phyloP scores from a whole-genome alignment of 139 green algal species.

The Haematococcus sp. region DNA sequence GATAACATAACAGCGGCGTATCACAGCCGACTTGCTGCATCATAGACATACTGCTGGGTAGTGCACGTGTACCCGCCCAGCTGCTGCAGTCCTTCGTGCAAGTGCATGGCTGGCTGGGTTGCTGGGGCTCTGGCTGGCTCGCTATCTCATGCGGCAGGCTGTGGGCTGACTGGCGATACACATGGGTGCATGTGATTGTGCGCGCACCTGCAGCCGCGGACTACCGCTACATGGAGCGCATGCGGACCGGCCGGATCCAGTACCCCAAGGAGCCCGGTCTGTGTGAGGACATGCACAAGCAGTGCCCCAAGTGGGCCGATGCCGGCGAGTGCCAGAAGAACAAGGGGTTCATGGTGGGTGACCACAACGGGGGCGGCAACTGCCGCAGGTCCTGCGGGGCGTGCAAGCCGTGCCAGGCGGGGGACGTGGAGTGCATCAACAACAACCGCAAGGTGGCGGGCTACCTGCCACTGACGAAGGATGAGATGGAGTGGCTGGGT shows the following conservation, averaged over 20 bases:
- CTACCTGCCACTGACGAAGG: conserved; percentile 24
- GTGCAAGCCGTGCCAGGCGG: conserved; percentile 30
- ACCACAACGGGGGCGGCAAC: conserved; percentile 7
- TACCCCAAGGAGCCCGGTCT: conserved; percentile 26
- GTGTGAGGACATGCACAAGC: conserved; percentile 32
- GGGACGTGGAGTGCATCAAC: conserved; percentile 37
- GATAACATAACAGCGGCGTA: background rate
- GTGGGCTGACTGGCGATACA: no score
- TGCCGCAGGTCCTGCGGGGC: conserved; percentile 30
- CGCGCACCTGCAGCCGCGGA: background rate
- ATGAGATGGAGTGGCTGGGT: conserved; percentile 34
- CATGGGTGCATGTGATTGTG: background rate
- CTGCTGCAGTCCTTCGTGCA: background rate
- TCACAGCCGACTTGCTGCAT: no score
- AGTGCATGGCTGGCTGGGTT: no score
- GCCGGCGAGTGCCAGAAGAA: conserved; percentile 55
- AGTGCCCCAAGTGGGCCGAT: conserved; percentile 40
- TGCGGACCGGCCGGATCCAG: background rate
- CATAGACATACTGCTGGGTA: no score
- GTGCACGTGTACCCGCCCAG: background rate
- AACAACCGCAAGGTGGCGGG: conserved; percentile 33
- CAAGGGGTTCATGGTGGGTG: conserved; percentile 47
- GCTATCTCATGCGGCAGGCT: no score
- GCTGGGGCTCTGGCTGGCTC: no score
- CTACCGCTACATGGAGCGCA: background rate